Conservation (phyloP, 148 eudicot species). For the Chenopodium quinoa region DNA sequence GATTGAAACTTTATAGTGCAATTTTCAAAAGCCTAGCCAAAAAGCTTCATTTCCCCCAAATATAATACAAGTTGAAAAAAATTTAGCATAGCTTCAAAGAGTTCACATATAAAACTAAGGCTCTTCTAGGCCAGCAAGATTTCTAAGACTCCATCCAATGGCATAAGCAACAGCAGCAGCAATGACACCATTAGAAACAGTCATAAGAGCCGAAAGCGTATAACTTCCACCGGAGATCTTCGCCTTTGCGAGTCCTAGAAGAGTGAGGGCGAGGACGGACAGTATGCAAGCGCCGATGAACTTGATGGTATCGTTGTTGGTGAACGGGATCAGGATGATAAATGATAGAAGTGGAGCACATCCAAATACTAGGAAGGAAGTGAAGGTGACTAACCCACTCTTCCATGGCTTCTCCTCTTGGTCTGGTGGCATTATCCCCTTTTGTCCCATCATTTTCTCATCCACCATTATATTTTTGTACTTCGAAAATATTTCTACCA, state of each 20-base stretch:
- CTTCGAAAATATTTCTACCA: slow-evolving; percentile 56
- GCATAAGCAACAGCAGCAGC: slow-evolving; percentile 59
- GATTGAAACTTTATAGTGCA: no score
- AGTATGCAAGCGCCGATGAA: slow-evolving; percentile 61
- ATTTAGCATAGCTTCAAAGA: background rate
- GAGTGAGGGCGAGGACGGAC: slow-evolving; percentile 52
- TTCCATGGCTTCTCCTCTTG: slow-evolving; percentile 70
- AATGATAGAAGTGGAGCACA: slow-evolving; percentile 59
- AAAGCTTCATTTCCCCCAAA: background rate
- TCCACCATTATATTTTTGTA: slow-evolving; percentile 59
- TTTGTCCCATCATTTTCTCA: slow-evolving; percentile 45
- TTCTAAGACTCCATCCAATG: slow-evolving; percentile 65
- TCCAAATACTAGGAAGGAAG: slow-evolving; percentile 53
- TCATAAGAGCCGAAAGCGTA: slow-evolving; percentile 27
- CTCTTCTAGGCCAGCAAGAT: slow-evolving; percentile 68
- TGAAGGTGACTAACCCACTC: slow-evolving; percentile 61
- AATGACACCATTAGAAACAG: slow-evolving; percentile 47
- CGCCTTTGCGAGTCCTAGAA: slow-evolving; percentile 58
- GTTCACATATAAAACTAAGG: background rate
- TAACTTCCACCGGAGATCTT: slow-evolving; percentile 54
- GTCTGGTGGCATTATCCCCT: slow-evolving; percentile 41
- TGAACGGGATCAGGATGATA: slow-evolving; percentile 74
- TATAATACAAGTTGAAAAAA: no score
- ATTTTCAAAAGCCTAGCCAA: background rate
- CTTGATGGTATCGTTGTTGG: slow-evolving; percentile 42